Evolutionary conservation across 1,139 yeast genomes (phyloP).

Genomic region (Taphrina wiesneri): DNA sequence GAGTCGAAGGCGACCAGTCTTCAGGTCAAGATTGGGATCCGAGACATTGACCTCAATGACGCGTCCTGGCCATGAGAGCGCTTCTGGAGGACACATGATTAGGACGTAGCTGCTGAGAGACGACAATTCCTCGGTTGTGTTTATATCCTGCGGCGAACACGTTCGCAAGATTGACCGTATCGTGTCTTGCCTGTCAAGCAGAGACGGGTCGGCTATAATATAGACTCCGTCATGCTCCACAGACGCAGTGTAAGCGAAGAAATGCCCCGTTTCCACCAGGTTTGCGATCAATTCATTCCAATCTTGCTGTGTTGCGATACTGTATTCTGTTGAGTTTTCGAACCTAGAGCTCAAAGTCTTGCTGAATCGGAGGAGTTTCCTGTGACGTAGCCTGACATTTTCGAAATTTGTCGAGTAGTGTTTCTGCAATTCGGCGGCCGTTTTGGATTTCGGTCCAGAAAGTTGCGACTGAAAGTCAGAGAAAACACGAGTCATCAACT

Average conservation of each 20-base stretch:
- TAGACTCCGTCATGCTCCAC: slow-evolving; percentile 75
- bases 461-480: slow-evolving; percentile 73
- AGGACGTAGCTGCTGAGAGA: slow-evolving; percentile 60
- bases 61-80: slow-evolving; percentile 88
- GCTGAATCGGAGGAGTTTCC: slow-evolving; percentile 79
- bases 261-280: slow-evolving; percentile 68
- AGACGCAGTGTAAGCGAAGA: slow-evolving; percentile 72
- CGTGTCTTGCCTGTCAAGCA: slow-evolving; percentile 50
- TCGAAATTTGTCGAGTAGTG: slow-evolving; percentile 85
- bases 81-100: slow-evolving; percentile 76
- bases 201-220: slow-evolving; percentile 65
- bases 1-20: slow-evolving; percentile 69
- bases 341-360: slow-evolving; percentile 68
- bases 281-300: slow-evolving; percentile 58
- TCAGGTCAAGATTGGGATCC: slow-evolving; percentile 49
- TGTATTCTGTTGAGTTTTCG: slow-evolving; percentile 72
- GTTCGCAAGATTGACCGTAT: slow-evolving; percentile 48
- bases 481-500: slow-evolving; percentile 67
- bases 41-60: slow-evolving; percentile 61
- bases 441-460: slow-evolving; percentile 59
- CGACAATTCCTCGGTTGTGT: slow-evolving; percentile 45
- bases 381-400: slow-evolving; percentile 77
- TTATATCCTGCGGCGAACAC: slow-evolving; percentile 46
- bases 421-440: slow-evolving; percentile 63
- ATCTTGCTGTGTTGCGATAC: slow-evolving; percentile 54